A percentile compares a stretch with the other conserved stretches of the same genome.
phyloP scores from a whole-genome alignment of 2,329 filamentous ascomycete genomes.

The Fusarium denticulatum region DNA sequence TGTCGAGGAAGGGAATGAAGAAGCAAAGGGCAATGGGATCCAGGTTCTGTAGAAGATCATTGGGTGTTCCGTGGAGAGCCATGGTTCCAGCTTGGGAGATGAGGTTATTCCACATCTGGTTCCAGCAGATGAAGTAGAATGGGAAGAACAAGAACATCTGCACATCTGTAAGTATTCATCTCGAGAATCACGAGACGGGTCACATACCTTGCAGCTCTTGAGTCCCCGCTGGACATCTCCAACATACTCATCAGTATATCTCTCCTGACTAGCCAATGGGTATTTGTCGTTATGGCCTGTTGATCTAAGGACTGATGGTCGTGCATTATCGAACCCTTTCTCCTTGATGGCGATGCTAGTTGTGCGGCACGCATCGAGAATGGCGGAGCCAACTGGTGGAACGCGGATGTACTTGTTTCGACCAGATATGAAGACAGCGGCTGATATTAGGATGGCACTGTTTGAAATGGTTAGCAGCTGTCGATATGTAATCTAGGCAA shows the following conservation, averaged over 20 bases:
- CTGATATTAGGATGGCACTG: not conserved
- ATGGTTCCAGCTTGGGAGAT: conserved; percentile 2
- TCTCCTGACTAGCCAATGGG: not conserved
- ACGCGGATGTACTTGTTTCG: conserved; percentile 4
- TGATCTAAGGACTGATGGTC: not conserved
- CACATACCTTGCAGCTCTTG: conserved; percentile 2
- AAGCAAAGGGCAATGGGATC: not conserved
- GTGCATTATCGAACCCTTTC: not conserved
- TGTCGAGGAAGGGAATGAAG: conserved; percentile 3
- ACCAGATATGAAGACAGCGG: not conserved
- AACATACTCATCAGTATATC: conserved; percentile 6
- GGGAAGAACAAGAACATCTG: conserved; percentile 10
- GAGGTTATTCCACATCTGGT: conserved; percentile 10
- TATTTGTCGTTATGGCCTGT: not conserved
- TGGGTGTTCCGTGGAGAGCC: not conserved
- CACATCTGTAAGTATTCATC: fast-evolving
- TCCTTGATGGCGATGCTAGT: not conserved
- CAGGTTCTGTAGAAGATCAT: not conserved
- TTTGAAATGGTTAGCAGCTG: too few species aligned
- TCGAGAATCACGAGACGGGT: fast-evolving
- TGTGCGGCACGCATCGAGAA: not conserved
- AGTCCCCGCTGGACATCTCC: not conserved
- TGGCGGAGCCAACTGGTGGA: not conserved
- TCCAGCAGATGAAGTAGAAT: conserved; percentile 13
- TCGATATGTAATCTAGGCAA: too few species aligned